These are phyloP conservation scores for Lasiosphaeria miniovina DNA, from an alignment of 495 filamentous ascomycete species.

Conservation along the genomic window DNA sequence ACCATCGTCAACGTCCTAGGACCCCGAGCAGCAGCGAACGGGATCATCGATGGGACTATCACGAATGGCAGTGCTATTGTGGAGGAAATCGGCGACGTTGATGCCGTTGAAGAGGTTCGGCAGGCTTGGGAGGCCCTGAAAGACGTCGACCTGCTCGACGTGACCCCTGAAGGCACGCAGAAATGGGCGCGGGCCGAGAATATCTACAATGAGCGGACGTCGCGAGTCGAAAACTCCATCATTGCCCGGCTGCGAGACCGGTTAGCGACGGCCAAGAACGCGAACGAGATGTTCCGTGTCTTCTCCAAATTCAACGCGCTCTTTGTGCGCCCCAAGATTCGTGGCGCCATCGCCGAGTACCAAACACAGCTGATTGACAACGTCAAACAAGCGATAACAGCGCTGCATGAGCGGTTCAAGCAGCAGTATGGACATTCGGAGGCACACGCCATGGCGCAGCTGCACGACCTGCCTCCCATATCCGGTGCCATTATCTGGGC, in stretches of 20 bases:
- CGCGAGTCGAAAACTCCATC: slow-evolving; percentile 96
- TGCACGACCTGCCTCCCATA: slow-evolving; percentile 91
- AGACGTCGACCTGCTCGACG: slow-evolving; percentile 93
- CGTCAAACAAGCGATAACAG: slow-evolving; percentile 90
- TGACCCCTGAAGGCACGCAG: slow-evolving; percentile 80
- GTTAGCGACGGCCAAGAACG: slow-evolving; percentile 88
- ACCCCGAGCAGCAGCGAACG: slow-evolving; percentile 57
- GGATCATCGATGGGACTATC: slow-evolving; percentile 45
- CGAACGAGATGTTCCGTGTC: slow-evolving; percentile 99
- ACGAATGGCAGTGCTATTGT: slow-evolving; percentile 65
- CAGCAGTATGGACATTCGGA: slow-evolving; percentile 98
- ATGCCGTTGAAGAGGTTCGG: slow-evolving; percentile 94
- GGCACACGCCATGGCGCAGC: slow-evolving; percentile 93
- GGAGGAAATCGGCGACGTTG: slow-evolving; percentile 94
- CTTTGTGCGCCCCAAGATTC: slow-evolving; percentile 95
- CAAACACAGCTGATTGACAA: slow-evolving; percentile 96
- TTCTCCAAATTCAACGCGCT: slow-evolving; percentile 99
- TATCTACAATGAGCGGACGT: slow-evolving; percentile 93
- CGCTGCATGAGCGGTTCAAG: slow-evolving; percentile 94
- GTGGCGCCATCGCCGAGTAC: slow-evolving; percentile 95
- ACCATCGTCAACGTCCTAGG: slow-evolving; percentile 95
- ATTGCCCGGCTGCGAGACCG: slow-evolving; percentile 92
- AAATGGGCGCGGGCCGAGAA: slow-evolving; percentile 91
- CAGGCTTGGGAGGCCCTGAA: slow-evolving; percentile 90
- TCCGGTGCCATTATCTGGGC: slow-evolving; percentile 97